phyloP scores from a whole-genome alignment of 2,329 filamentous ascomycete genomes.

The Tolypocladium ophioglossoides region DNA sequence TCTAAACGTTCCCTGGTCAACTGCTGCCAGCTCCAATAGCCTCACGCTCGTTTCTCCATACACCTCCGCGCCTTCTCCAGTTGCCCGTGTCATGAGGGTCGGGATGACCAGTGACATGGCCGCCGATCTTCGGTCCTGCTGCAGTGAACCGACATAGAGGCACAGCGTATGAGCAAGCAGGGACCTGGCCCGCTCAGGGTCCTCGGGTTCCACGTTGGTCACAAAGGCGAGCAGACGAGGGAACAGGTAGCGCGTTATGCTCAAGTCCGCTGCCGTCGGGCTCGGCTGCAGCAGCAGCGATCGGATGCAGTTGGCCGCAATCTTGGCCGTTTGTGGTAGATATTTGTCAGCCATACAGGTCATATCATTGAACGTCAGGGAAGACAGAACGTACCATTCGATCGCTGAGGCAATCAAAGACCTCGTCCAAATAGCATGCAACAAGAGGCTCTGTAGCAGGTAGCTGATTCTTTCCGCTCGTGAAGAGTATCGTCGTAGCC shows the following conservation, averaged over 20 bases:
- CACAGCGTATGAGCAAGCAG: slow-evolving; percentile 67
- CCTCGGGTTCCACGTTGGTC: slow-evolving; percentile 58
- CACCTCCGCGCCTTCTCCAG: slow-evolving; percentile 46
- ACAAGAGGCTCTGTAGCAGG: slow-evolving; percentile 67
- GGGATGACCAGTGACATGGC: slow-evolving; percentile 72
- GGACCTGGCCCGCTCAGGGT: slow-evolving; percentile 64
- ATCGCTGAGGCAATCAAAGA: slow-evolving; percentile 74
- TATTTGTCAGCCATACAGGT: neutral
- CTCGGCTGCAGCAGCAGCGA: slow-evolving; percentile 64
- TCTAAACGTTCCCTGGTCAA: slow-evolving; percentile 64
- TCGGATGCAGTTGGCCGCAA: slow-evolving; percentile 81
- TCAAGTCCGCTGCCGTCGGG: slow-evolving; percentile 56
- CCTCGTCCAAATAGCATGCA: slow-evolving; percentile 63
- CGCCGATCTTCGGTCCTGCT: slow-evolving; percentile 35
- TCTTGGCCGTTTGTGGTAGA: slow-evolving; percentile 58
- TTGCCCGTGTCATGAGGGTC: slow-evolving; percentile 62
- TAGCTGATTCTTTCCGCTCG: slow-evolving; percentile 64
- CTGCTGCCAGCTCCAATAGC: slow-evolving; percentile 70
- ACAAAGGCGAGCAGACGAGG: slow-evolving; percentile 70
- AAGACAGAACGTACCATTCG: slow-evolving; percentile 46
- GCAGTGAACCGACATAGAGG: slow-evolving; percentile 49
- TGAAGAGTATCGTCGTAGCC: slow-evolving; percentile 81
- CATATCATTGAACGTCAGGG: neutral
- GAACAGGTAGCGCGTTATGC: slow-evolving; percentile 63
- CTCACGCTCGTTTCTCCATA: slow-evolving; percentile 66